These are phyloP conservation scores for Pythium sukuiense DNA, from an alignment of 352 stramenopile genomes.

Conservation along the genomic window DNA sequence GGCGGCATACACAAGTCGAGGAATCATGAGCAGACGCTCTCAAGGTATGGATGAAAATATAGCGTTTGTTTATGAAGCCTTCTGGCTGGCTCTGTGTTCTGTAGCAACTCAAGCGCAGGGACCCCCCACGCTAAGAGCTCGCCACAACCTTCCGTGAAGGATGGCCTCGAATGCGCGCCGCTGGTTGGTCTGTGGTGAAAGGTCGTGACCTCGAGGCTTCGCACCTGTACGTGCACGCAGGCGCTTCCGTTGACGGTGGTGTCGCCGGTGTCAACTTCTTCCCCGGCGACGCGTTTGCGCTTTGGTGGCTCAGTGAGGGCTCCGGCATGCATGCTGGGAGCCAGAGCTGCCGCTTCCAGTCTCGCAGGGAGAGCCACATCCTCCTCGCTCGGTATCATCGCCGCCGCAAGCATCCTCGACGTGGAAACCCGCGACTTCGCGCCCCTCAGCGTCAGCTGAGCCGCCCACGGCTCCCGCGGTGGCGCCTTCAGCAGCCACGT, in stretches of 20 bases:
- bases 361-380: too few species aligned
- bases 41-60: not conserved
- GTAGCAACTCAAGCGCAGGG: not conserved
- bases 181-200: not conserved
- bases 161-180: slow-evolving; percentile 3
- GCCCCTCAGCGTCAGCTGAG: too few species aligned
- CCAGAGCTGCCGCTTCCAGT: too few species aligned
- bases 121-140: not conserved
- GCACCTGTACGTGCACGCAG: slow-evolving; percentile 1
- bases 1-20: not conserved
- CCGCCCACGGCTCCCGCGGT: too few species aligned
- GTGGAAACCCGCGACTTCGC: too few species aligned
- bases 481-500: too few species aligned
- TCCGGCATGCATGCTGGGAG: not conserved
- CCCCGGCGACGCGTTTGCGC: slow-evolving; percentile 1
- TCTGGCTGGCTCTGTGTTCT: too few species aligned
- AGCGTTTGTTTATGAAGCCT: not conserved
- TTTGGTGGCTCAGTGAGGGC: slow-evolving; percentile 8
- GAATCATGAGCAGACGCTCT: not conserved
- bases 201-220: slow-evolving; percentile 3
- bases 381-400: too few species aligned
- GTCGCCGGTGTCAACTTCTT: slow-evolving; percentile 8
- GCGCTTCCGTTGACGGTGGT: slow-evolving; percentile 1
- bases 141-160: slow-evolving; percentile 1
- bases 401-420: too few species aligned